These are phyloP conservation scores for Neurospora sp. DNA, from an alignment of 495 filamentous ascomycete species.

Conservation along the genomic window DNA sequence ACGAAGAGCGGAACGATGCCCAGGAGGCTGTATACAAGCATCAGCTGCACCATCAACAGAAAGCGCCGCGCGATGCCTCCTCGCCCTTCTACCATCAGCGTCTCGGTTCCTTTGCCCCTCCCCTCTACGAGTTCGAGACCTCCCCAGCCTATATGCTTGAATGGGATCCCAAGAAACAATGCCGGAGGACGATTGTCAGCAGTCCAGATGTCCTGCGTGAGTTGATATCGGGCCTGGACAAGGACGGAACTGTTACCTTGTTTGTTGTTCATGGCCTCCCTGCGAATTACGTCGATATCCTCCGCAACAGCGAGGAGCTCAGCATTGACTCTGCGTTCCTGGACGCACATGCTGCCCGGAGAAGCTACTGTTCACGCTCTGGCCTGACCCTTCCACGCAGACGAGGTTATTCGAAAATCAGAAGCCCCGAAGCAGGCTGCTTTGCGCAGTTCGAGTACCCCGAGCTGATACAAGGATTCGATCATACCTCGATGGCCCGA, in stretches of 20 bases:
- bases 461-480: constrained; percentile 12
- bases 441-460: constrained; percentile 25
- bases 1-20: background rate
- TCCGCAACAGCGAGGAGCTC: constrained; percentile 6
- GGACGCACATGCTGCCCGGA: constrained; percentile 19
- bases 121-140: background rate
- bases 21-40: background rate
- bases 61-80: background rate
- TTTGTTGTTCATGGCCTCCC: constrained; percentile 22
- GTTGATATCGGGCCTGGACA: background rate
- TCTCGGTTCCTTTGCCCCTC: background rate
- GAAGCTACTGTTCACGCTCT: constrained; percentile 14
- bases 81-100: background rate
- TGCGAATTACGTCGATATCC: constrained; percentile 7
- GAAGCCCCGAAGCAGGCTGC: background rate
- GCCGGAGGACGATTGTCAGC: background rate
- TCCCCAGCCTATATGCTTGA: background rate
- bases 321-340: constrained; percentile 22
- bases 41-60: background rate
- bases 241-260: constrained; percentile 2
- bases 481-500: background rate
- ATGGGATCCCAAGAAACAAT: background rate
- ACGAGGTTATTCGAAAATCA: background rate
- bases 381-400: background rate
- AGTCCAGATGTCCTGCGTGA: constrained; percentile 8